These are phyloP conservation scores for Fusarium xylarioides DNA, from an alignment of 2,329 filamentous ascomycete species.

Conservation along the genomic window DNA sequence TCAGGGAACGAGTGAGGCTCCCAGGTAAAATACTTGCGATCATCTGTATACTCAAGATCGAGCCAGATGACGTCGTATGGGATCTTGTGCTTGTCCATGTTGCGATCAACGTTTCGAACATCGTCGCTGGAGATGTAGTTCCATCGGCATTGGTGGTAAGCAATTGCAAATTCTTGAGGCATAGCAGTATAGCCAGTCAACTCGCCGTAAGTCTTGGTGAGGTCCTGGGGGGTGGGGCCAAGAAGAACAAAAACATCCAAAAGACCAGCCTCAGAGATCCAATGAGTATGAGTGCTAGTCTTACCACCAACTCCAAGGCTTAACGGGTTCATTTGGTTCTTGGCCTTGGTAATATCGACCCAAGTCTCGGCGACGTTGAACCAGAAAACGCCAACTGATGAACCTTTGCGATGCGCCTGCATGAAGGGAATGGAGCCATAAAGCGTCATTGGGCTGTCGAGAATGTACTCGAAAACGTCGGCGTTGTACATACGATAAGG, in stretches of 20 bases:
- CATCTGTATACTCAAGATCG: constrained; percentile 96
- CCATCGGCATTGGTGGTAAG: constrained; percentile 98
- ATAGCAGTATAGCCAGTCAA: constrained; percentile 91
- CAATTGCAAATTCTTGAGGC: constrained; percentile 91
- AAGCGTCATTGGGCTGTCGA: constrained; percentile 97
- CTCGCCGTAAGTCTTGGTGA: constrained; percentile 84
- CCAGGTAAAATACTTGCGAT: constrained; percentile 98
- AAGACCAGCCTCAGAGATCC: constrained; percentile 92
- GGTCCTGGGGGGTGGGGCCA: constrained; percentile 83
- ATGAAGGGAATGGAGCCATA: constrained; percentile 98
- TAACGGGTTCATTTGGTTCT: constrained; percentile 77
- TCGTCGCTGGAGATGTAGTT: constrained; percentile 98
- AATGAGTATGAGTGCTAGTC: constrained; percentile 88
- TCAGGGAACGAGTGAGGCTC: constrained; percentile 88
- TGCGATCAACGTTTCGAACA: constrained; percentile 94
- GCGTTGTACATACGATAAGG: constrained; percentile 96
- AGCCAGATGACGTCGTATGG: constrained; percentile 99
- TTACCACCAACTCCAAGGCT: constrained; percentile 75
- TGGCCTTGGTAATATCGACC: constrained; percentile 91
- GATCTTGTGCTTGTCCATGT: constrained; percentile 94
- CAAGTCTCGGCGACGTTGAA: constrained; percentile 96
- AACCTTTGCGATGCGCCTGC: constrained; percentile 94
- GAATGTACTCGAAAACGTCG: constrained; percentile 97
- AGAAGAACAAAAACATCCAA: constrained; percentile 95
- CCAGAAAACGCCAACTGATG: constrained; percentile 96